Evolutionary conservation across 495 filamentous ascomycete genomes (phyloP), one percentile per base, ranked within the genome.

Genomic region (Trichoderma gamsii): DNA sequence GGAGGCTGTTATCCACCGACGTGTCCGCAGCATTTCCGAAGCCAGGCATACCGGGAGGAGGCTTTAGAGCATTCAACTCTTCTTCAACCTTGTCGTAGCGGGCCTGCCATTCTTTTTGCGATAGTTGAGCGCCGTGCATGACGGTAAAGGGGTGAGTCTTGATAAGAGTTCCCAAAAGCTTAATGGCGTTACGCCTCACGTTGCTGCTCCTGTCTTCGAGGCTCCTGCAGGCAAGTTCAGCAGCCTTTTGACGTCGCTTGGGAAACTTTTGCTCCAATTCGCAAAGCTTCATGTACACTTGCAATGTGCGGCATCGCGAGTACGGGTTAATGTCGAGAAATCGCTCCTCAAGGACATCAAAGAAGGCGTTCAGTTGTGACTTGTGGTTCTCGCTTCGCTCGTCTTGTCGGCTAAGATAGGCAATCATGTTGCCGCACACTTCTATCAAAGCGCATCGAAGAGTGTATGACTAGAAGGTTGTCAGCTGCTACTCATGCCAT

Each of bases 161-260:
- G 67, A 98, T 89, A 12, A 99, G 81, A 66, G 90, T 90, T 1
- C 89, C 90, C 16, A 98, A 82, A 38, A 99, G 80, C 72, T 96
- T 97, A 76, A 99, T 96, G 0, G 96, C 93, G 74, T 98, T 97
- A 49, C 92, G 87, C 70, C 95, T 84, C 25, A 98, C 95, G 75
- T 98, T 94, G 76, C 96, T 98, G 77, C 95, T 98, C 80, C 96
- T 99, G 79, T 99, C 95, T 76, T 97, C 91, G 27, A 99, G 81
- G 73, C 93, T 97, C 71, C 90, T 84, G 49, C 90, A 86, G 8
- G 95, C 93, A 15, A 97, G 79, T 72, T 96, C 91, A 18, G 96
- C 90, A 0, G 88, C 92, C 69, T 84, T 87, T 77, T 97, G 93
- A 69, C 95, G 83, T 46, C 93, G 85, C 79, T 97, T 97, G 21